Percentiles rank a stretch among this genome's conserved stretches.
Evolutionary conservation across 345 rosid genomes (phyloP).

Genomic region (Eucalyptus curtisii): DNA sequence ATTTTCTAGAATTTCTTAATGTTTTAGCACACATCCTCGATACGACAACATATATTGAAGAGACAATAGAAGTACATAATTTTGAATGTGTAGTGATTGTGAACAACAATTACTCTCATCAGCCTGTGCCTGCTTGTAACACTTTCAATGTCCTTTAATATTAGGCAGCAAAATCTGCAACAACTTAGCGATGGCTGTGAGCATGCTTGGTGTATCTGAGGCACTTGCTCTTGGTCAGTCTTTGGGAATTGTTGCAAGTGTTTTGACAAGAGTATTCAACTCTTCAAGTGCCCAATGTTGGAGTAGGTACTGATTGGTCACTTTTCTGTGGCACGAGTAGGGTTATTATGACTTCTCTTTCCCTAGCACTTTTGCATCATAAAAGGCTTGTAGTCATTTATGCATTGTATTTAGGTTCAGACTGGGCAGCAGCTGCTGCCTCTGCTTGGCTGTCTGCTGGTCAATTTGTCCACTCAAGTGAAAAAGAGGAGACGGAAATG

Average conservation of each 20-base stretch:
- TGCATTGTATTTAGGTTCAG: neutral
- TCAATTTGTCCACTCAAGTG: neutral
- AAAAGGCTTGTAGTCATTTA: neutral
- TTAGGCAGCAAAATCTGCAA: slow-evolving; percentile 94
- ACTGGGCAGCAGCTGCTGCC: neutral
- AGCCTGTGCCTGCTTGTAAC: neutral
- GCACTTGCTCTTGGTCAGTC: slow-evolving; percentile 90
- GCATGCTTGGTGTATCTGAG: slow-evolving; percentile 92
- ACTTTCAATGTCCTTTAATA: neutral
- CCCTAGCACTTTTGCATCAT: neutral
- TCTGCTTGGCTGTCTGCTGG: neutral
- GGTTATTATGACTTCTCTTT: neutral
- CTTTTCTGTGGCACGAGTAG: neutral
- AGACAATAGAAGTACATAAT: neutral
- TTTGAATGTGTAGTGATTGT: neutral
- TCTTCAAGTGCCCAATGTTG: slow-evolving; percentile 89
- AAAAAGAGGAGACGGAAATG: neutral
- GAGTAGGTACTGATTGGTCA: slow-evolving; percentile 48
- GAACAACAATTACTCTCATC: neutral
- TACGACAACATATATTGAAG: neutral
- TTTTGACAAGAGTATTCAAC: slow-evolving; percentile 69
- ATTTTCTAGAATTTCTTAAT: neutral
- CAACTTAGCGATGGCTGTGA: slow-evolving; percentile 87
- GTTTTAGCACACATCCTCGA: neutral
- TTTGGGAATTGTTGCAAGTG: slow-evolving; percentile 55